Evolutionary conservation across 805 yeast species (phyloP).

Genomic region (Ascoidea asiatica): DNA sequence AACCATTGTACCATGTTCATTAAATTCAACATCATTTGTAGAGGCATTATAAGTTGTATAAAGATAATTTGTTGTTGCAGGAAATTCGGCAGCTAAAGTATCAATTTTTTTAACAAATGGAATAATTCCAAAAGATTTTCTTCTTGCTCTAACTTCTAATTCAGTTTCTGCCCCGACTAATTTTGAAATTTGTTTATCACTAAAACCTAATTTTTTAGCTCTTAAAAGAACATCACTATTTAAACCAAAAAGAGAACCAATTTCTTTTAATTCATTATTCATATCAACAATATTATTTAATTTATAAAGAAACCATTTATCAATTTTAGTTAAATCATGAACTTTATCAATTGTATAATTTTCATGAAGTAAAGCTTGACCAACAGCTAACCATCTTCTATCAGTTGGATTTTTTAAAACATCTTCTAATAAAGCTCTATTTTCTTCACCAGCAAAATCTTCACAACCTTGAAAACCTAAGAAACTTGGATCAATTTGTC

Average conservation of each 20-base stretch:
- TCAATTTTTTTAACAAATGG: slow-evolving; percentile 97
- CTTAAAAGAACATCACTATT: slow-evolving; percentile 57
- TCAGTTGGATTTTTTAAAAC: slow-evolving; percentile 81
- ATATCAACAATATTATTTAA: slow-evolving; percentile 84
- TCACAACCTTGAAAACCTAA: slow-evolving; percentile 85
- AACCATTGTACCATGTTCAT: slow-evolving; percentile 87
- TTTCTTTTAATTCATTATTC: slow-evolving; percentile 66
- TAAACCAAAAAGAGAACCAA: slow-evolving; percentile 43
- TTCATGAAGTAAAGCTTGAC: slow-evolving; percentile 90
- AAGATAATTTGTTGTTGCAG: slow-evolving; percentile 90
- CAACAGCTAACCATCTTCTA: slow-evolving; percentile 95
- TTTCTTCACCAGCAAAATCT: slow-evolving; percentile 39
- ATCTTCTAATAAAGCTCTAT: slow-evolving; percentile 62
- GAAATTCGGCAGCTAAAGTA: slow-evolving; percentile 97
- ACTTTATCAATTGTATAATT: slow-evolving; percentile 84
- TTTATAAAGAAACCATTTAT: slow-evolving; percentile 90
- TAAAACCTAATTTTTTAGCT: slow-evolving; percentile 90
- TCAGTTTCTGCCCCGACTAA: slow-evolving; percentile 58
- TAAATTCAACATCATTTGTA: slow-evolving; percentile 68
- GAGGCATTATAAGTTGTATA: slow-evolving; percentile 94
- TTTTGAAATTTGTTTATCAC: slow-evolving; percentile 83
- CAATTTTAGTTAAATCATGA: slow-evolving; percentile 85
- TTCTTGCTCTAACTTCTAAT: slow-evolving; percentile 66
- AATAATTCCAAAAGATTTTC: slow-evolving; percentile 66
- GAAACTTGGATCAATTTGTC: slow-evolving; percentile 88